phyloP scores from a whole-genome alignment of 352 stramenopile species.

The Phytophthora hybrid region DNA sequence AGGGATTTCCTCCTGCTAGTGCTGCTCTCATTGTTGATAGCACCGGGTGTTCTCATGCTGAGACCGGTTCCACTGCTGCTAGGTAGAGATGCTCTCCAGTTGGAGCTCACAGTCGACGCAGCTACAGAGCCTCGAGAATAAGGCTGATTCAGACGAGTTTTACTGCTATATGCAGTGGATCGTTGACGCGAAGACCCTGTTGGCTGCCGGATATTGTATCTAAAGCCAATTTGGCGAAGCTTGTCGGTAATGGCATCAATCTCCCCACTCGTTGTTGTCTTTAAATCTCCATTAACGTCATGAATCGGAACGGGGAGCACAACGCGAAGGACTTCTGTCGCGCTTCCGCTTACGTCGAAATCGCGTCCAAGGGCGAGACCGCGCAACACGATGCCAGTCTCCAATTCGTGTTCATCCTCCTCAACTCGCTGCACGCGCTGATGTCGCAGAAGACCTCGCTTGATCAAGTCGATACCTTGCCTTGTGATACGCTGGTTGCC shows the following conservation, averaged over 20 bases:
- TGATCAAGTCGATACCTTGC: conserved; percentile 42
- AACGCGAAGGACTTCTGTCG: conserved; percentile 28
- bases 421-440: conserved; percentile 36
- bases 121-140: conserved; percentile 6
- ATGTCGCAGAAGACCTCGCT: conserved; percentile 42
- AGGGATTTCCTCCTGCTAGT: conserved; percentile 9
- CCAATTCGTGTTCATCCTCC: conserved; percentile 10
- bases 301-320: conserved; percentile 17
- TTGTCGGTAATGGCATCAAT: conserved; percentile 32
- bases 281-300: not conserved
- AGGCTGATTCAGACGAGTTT: not conserved
- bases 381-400: conserved; percentile 11
- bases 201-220: conserved; percentile 29
- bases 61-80: not conserved
- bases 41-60: not conserved
- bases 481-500: conserved; percentile 46
- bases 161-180: conserved; percentile 7
- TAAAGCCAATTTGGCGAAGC: conserved; percentile 35
- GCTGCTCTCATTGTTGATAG: not conserved
- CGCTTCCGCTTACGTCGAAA: conserved; percentile 29
- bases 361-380: conserved; percentile 26
- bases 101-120: not conserved
- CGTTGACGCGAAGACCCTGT: conserved; percentile 1
- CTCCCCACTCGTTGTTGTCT: conserved; percentile 9
- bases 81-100: conserved; percentile 13